Evolutionary conservation across 192 early-diverging fungal species (phyloP), one percentile per base, ranked within the genome.

Genomic region (Obelidium mucronatum): DNA sequence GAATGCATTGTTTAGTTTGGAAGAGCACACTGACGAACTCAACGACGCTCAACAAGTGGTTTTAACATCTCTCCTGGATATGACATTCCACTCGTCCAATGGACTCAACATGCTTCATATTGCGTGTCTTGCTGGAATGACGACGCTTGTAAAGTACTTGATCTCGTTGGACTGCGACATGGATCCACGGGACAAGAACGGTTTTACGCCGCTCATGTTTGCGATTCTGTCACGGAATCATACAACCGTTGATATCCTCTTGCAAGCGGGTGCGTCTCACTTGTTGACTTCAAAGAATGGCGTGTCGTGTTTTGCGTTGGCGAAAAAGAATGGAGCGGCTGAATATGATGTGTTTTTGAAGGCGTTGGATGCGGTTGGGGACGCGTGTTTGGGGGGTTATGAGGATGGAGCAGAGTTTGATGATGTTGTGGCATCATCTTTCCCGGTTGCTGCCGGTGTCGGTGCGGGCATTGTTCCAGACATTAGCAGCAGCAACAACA

Each of bases 131-230:
- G 53, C 78, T 3, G 42, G 70, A 19, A 80, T 85, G 78, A 75
- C 76, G 30, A 72, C 76, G 24, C 62, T 82, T 2, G 78, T 73
- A 44, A 85, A 82, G 52, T 85, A 81, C 74, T 55, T 85, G 13
- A 31, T 82, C 6, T 28, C 63, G 3, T n/a, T 54, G 15, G 68
- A 59, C 54, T 52, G 62, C 6, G 77, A 80, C 53, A 28, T 83
- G 31, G 73, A 85, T 40, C 54, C 37, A 1, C 17, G 40, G 31
- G 83, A 85, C 60, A 48, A 37, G 3, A 68, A 67, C 51, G 83
- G 83, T 58, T 82, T 78, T 55, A 73, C 83, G 1, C 56, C 83
- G 34, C 44, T 82, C 65, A 81, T 82, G 67, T 69, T 78, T 48
- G 78, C 78, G 2, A 52, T 81, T 17, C 81, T 73, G 75, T 70